Conservation (phyloP, 768 basidiomycete species). For the Lactarius sanguifluus region DNA sequence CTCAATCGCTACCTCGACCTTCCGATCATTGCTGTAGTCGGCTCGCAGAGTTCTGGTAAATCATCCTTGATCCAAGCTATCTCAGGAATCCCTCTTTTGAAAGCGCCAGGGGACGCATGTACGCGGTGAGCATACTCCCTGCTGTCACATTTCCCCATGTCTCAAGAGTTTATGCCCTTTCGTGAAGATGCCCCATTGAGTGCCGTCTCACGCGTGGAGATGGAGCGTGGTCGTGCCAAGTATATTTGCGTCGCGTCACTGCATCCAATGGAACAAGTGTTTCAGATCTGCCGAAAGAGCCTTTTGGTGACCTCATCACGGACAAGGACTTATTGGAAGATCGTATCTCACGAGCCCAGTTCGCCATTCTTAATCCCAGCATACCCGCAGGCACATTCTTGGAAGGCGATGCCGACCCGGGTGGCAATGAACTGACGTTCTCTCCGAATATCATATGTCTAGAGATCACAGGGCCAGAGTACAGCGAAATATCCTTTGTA, state of each 20-base stretch:
- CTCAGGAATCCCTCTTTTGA: conserved; percentile 33
- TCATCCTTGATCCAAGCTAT: conserved; percentile 37
- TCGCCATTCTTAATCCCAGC: conserved; percentile 24
- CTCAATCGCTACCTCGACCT: conserved; percentile 32
- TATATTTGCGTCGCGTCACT: conserved; percentile 13
- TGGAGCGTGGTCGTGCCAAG: conserved; percentile 18
- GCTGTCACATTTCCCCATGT: not conserved
- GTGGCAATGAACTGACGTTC: conserved; percentile 23
- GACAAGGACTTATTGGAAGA: conserved; percentile 6
- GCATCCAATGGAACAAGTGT: not conserved
- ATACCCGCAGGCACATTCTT: not conserved
- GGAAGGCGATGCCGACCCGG: not conserved
- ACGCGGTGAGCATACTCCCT: conserved; percentile 30
- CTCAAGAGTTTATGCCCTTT: not conserved
- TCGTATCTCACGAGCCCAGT: conserved; percentile 17
- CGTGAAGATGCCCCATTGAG: conserved; percentile 25
- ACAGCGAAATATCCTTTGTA: conserved; percentile 35
- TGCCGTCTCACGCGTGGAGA: conserved; percentile 19
- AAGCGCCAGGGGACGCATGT: conserved; percentile 33
- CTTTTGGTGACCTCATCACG: conserved; percentile 14
- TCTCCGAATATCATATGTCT: conserved; percentile 33
- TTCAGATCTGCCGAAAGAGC: conserved; percentile 8
- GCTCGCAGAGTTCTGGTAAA: conserved; percentile 37
- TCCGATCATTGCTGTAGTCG: conserved; percentile 35
- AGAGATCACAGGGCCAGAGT: conserved; percentile 32